Conservation (phyloP, 768 basidiomycete genomes). For the Sarcomyxa edulis region DNA sequence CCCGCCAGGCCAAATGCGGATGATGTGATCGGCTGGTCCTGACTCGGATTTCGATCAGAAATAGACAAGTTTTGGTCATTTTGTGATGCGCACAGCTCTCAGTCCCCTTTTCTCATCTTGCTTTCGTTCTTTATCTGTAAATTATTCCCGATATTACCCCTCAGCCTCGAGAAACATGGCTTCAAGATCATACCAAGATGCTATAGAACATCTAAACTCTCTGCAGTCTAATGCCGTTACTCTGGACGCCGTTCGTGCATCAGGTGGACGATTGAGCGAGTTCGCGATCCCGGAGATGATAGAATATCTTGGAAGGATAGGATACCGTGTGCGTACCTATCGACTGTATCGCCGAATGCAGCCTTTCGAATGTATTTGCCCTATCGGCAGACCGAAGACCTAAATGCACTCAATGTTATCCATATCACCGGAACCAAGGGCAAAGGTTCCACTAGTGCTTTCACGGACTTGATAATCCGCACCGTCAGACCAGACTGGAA, state of each 20-base stretch:
- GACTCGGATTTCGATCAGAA: too few relatives aligned
- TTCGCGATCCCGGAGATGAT: constrained; percentile 85
- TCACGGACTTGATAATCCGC: constrained; percentile 83
- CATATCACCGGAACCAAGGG: constrained; percentile 99
- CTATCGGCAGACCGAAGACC: constrained; percentile 58
- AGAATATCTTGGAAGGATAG: constrained; percentile 83
- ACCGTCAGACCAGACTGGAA: constrained; percentile 68
- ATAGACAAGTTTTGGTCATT: constrained; percentile 4
- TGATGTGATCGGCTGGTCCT: too few relatives aligned
- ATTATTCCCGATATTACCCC: neutral
- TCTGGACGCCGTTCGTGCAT: constrained; percentile 75
- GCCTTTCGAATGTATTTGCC: constrained; percentile 10
- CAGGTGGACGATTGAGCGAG: constrained; percentile 53
- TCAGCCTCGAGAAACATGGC: constrained; percentile 14
- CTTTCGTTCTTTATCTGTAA: constrained; percentile 6
- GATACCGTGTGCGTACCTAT: constrained; percentile 62
- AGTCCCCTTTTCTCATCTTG: constrained; percentile 11
- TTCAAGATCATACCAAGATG: constrained; percentile 61
- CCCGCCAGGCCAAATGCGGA: too few relatives aligned
- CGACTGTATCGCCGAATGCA: constrained; percentile 4
- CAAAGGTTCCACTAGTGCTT: constrained; percentile 96
- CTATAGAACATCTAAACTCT: constrained; percentile 67
- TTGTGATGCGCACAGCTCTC: constrained; percentile 6
- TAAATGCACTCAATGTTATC: constrained; percentile 87
- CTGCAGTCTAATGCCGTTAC: constrained; percentile 93